These are phyloP conservation scores for Botrytis porri DNA, from an alignment of 2,329 filamentous ascomycete species.

Conservation along the genomic window DNA sequence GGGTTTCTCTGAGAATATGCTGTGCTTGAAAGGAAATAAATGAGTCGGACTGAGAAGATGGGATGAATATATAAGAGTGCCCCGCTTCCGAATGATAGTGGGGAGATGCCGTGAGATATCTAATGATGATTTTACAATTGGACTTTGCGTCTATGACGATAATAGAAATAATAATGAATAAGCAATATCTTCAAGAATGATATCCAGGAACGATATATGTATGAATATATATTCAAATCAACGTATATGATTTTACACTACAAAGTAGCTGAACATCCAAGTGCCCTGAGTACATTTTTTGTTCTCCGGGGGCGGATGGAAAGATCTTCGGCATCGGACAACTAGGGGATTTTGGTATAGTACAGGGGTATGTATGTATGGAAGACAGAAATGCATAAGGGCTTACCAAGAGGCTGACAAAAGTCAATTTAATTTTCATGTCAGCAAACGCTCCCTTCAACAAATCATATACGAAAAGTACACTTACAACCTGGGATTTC, in stretches of 20 bases:
- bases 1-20: not conserved
- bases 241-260: not conserved
- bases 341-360: not conserved
- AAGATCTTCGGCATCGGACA: not conserved
- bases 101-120: conserved; percentile 12
- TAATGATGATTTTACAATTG: not conserved
- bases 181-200: not conserved
- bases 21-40: not conserved
- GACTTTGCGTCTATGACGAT: not conserved
- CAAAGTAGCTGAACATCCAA: not conserved
- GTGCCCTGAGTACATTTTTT: not conserved
- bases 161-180: not conserved
- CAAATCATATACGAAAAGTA: conserved; percentile 2
- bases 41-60: not conserved
- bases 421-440: conserved; percentile 22
- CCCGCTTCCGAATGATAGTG: conserved; percentile 16
- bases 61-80: conserved; percentile 16
- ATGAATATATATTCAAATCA: not conserved
- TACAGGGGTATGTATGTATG: not conserved
- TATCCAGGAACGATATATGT: not conserved
- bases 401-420: conserved; percentile 22
- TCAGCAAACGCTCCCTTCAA: conserved; percentile 23
- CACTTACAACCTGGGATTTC: not conserved
- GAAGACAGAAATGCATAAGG: not conserved
- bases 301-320: not conserved